These are phyloP conservation scores for Colletotrichum acutatum DNA, from an alignment of 2,329 filamentous ascomycete species.

Conservation along the genomic window DNA sequence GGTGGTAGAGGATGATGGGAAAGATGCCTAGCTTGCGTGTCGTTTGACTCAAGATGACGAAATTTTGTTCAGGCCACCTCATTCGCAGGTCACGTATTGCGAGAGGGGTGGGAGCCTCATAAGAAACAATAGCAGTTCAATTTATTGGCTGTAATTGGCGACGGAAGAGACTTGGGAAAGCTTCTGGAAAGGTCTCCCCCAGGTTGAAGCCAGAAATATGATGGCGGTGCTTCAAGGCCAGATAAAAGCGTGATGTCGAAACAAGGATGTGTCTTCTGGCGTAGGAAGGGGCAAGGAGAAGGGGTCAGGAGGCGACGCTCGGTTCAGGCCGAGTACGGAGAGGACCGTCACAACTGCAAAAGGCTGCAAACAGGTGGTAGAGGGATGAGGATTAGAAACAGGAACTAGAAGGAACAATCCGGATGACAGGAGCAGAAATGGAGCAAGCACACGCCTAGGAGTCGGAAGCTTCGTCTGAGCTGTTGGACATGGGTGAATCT, in stretches of 20 bases:
- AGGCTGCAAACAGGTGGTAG: not conserved
- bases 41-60: not conserved
- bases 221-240: not conserved
- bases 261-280: slow-evolving; percentile 22
- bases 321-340: not conserved
- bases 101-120: not conserved
- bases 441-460: not conserved
- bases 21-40: not conserved
- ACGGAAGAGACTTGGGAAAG: not conserved
- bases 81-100: not conserved
- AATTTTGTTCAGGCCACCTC: not conserved
- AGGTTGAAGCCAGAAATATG: not conserved
- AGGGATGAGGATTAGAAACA: not conserved
- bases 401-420: not conserved
- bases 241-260: slow-evolving; percentile 21
- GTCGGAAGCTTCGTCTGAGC: not conserved
- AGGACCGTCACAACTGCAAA: not conserved
- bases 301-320: slow-evolving; percentile 15
- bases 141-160: not conserved
- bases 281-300: slow-evolving; percentile 29
- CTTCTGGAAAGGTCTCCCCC: slow-evolving; percentile 6
- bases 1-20: not conserved
- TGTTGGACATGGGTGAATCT: not conserved
- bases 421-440: not conserved
- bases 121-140: not conserved